Percentiles rank a stretch among this genome's conserved stretches.
phyloP scores from a whole-genome alignment of 2,329 filamentous ascomycete species.

The Cylindrodendrum hubeiense region DNA sequence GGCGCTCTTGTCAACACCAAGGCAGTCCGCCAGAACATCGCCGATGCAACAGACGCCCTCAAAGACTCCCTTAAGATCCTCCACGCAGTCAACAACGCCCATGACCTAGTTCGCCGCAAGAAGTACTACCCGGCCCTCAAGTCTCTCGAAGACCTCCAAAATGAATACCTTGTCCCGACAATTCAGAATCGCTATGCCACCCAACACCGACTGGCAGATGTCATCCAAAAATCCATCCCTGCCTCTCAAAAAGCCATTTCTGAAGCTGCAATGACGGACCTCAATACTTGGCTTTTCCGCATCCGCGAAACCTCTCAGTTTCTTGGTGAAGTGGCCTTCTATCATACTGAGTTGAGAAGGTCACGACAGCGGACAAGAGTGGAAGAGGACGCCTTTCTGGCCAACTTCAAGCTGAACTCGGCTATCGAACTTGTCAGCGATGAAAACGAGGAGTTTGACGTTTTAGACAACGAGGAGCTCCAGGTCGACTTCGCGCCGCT shows the following conservation, averaged over 20 bases:
- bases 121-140: conserved; percentile 96
- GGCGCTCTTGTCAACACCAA: conserved; percentile 93
- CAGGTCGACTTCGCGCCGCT: conserved; percentile 95
- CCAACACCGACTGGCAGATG: conserved; percentile 92
- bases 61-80: conserved; percentile 93
- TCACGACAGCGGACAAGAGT: conserved; percentile 85
- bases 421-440: conserved; percentile 96
- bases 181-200: conserved; percentile 88
- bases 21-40: conserved; percentile 93
- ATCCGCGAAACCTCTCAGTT: conserved; percentile 98
- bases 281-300: conserved; percentile 96
- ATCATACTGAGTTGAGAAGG: conserved; percentile 90
- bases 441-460: conserved; percentile 94
- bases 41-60: conserved; percentile 89
- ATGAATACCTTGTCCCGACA: conserved; percentile 84
- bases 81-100: conserved; percentile 91
- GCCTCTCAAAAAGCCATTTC: conserved; percentile 93
- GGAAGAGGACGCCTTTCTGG: conserved; percentile 79
- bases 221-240: conserved; percentile 96
- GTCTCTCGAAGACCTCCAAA: conserved; percentile 94
- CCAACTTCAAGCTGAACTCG: conserved; percentile 92
- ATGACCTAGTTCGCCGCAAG: conserved; percentile 91
- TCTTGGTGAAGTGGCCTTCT: conserved; percentile 94
- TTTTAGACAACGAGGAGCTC: conserved; percentile 94
- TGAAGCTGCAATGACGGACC: conserved; percentile 94